Evolutionary conservation across 2,329 filamentous ascomycete species (phyloP).

Genomic region (Fusarium secorum): DNA sequence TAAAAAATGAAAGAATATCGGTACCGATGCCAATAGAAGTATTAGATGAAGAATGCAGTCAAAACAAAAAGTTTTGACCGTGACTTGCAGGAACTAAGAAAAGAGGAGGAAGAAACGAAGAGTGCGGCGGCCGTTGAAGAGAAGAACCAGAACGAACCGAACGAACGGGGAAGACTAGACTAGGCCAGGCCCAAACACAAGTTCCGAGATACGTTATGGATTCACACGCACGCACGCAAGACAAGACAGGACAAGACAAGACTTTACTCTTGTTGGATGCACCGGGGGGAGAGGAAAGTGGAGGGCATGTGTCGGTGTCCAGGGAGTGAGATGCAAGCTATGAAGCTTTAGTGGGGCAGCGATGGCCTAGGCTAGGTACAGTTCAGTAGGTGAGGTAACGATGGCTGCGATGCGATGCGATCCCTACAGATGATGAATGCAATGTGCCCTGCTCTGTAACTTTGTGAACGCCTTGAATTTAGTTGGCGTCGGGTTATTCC

Average conservation of each 20-base stretch:
- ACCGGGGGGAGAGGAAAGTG: constrained; percentile 15
- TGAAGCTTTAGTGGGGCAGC: constrained; percentile 27
- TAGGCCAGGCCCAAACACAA: constrained; percentile 5
- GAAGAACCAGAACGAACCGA: not conserved
- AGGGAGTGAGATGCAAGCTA: constrained; percentile 5
- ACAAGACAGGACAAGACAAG: not conserved
- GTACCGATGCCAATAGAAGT: not conserved
- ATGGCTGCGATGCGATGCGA: constrained; percentile 4
- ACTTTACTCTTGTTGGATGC: constrained; percentile 14
- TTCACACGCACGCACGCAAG: not conserved
- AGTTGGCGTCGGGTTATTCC: constrained; percentile 1
- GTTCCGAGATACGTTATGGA: constrained; percentile 4
- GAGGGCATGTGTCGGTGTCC: constrained; percentile 11
- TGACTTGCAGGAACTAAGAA: constrained; percentile 9
- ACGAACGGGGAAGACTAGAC: not conserved
- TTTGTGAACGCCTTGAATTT: not conserved
- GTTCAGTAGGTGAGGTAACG: constrained; percentile 1
- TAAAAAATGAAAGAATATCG: not conserved
- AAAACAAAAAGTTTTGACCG: constrained; percentile 1
- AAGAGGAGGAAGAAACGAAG: constrained; percentile 32
- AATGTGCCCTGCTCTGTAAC: not conserved
- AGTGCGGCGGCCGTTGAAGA: constrained; percentile 22
- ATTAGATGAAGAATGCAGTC: constrained; percentile 3
- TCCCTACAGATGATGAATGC: not conserved
- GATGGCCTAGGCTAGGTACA: not conserved